phyloP scores from a whole-genome alignment of 176 grass and related monocot species.

The Oryza brachyantha region DNA sequence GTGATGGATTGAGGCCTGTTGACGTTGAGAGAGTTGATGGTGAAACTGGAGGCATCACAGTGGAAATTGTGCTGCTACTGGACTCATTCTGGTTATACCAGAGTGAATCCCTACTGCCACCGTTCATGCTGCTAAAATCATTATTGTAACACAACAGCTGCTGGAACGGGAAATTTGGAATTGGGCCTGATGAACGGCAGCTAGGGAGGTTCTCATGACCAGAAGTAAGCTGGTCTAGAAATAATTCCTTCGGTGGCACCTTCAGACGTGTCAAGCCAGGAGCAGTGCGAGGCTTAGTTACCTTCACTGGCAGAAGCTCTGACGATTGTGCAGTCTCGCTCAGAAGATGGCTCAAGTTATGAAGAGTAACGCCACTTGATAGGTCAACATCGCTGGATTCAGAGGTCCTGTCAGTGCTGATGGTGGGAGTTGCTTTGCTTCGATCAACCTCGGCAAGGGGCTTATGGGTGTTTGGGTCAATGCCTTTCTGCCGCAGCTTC shows the following conservation, averaged over 20 bases:
- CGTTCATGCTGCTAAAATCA: constrained; percentile 27
- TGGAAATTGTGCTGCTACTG: constrained; percentile 42
- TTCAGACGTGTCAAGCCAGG: constrained; percentile 23
- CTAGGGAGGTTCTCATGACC: constrained; percentile 32
- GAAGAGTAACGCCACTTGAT: constrained; percentile 28
- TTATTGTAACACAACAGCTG: constrained; percentile 34
- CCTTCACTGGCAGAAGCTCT: constrained; percentile 19
- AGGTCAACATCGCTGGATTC: constrained; percentile 37
- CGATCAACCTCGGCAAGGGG: constrained; percentile 22
- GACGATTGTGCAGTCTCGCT: constrained; percentile 43
- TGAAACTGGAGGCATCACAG: constrained; percentile 36
- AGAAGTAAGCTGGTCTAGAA: constrained; percentile 38
- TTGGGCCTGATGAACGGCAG: constrained; percentile 20
- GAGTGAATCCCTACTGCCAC: constrained; percentile 18
- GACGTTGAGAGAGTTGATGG: constrained; percentile 46
- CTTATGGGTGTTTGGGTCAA: constrained; percentile 64
- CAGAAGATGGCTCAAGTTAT: constrained; percentile 27
- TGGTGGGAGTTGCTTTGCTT: constrained; percentile 32
- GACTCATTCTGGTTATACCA: constrained; percentile 51
- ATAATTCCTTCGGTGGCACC: constrained; percentile 33
- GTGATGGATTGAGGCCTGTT: constrained; percentile 33
- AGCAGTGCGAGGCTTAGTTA: constrained; percentile 27
- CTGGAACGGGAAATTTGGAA: constrained; percentile 39
- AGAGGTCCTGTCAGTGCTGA: constrained; percentile 38
- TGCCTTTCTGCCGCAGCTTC: constrained; percentile 54